Evolutionary conservation across 257 asterid genomes (phyloP).

Genomic region (Solanum rostratum): DNA sequence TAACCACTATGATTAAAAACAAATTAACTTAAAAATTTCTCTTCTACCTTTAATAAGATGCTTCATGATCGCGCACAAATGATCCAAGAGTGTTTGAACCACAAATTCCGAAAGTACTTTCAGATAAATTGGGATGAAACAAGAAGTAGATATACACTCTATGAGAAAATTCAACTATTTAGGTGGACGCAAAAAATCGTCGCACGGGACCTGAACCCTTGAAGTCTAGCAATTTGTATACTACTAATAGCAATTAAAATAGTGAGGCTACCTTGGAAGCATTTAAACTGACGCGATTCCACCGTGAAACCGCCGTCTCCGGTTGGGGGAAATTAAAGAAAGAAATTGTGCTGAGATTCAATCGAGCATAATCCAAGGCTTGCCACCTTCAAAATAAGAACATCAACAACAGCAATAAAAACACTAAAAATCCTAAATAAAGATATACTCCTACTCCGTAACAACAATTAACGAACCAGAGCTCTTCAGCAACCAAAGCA

Average conservation of each 20-base stretch:
- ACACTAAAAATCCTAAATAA: background rate
- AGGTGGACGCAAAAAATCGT: background rate
- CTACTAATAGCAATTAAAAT: background rate
- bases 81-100: no score
- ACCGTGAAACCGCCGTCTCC: constrained; percentile 69
- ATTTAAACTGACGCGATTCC: constrained; percentile 64
- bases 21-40: no score
- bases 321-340: constrained; percentile 76
- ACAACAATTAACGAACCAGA: constrained; percentile 29
- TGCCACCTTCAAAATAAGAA: constrained; percentile 54
- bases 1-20: background rate
- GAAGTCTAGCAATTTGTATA: background rate
- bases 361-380: constrained; percentile 72
- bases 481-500: constrained; percentile 89
- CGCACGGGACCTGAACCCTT: background rate
- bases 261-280: constrained; percentile 65
- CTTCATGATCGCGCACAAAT: no score
- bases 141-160: background rate
- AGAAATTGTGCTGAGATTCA: constrained; percentile 73
- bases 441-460: background rate
- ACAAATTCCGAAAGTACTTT: background rate
- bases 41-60: background rate
- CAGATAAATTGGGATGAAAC: no score
- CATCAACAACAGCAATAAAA: background rate
- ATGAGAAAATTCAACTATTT: background rate